Evolutionary conservation across 306 rosid genomes (phyloP).

Genomic region (Medicago lupulina): DNA sequence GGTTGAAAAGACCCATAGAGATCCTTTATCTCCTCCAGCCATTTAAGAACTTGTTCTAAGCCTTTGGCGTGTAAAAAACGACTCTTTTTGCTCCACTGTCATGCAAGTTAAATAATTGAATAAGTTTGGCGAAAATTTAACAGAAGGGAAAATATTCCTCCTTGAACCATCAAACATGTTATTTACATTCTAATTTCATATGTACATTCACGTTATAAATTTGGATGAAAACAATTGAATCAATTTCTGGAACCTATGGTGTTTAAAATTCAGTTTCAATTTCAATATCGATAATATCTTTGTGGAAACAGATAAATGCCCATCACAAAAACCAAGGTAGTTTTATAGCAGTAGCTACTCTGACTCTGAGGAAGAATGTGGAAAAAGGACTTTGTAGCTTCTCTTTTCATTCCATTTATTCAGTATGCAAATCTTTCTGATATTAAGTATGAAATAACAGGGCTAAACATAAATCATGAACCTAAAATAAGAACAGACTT

Average conservation of each 20-base stretch:
- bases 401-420: constrained; percentile 32
- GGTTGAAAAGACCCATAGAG: constrained; percentile 56
- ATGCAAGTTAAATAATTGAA: constrained; percentile 38
- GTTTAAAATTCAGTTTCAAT: constrained; percentile 35
- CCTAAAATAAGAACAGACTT: constrained; percentile 18
- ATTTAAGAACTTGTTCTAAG: constrained; percentile 83
- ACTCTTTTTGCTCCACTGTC: constrained; percentile 92
- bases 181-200: constrained; percentile 15
- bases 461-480: constrained; percentile 22
- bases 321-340: constrained; percentile 25
- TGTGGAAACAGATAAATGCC: constrained; percentile 17
- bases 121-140: constrained; percentile 38
- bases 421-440: constrained; percentile 19
- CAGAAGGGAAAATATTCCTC: constrained; percentile 26
- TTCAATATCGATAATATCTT: constrained; percentile 3
- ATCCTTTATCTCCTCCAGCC: constrained; percentile 75
- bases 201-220: constrained; percentile 14
- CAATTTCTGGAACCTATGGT: not conserved
- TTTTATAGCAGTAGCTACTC: constrained; percentile 11
- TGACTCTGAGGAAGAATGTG: constrained; percentile 4
- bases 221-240: constrained; percentile 26
- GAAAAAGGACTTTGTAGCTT: not conserved
- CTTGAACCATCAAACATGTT: constrained; percentile 2
- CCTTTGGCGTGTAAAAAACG: constrained; percentile 81
- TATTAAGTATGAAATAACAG: constrained; percentile 16